Conservation (phyloP, 2,329 filamentous ascomycete species). For the Colletotrichum sp. region DNA sequence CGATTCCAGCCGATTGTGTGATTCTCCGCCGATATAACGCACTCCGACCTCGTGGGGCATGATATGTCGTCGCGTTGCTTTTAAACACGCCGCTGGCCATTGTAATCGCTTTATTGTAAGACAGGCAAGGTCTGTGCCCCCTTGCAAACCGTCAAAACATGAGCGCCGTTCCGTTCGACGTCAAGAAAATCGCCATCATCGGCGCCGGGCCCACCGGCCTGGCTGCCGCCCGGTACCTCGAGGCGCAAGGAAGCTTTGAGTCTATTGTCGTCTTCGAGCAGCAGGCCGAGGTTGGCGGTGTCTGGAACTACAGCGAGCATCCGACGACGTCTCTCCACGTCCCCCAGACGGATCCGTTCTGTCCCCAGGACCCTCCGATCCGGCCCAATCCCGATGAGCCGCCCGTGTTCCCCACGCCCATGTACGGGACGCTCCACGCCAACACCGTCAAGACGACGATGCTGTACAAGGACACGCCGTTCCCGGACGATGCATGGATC, state of each 20-base stretch:
- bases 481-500: constrained; percentile 67
- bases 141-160: background rate
- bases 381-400: constrained; percentile 43
- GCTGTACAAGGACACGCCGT: constrained; percentile 75
- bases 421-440: constrained; percentile 83
- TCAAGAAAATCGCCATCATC: constrained; percentile 75
- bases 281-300: constrained; percentile 75
- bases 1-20: constrained; percentile 15
- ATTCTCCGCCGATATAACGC: constrained; percentile 19
- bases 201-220: constrained; percentile 84
- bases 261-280: constrained; percentile 84
- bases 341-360: constrained; percentile 72
- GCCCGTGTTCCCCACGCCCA: constrained; percentile 77
- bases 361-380: constrained; percentile 67
- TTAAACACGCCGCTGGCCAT: background rate
- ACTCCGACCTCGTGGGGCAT: background rate
- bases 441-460: constrained; percentile 87
- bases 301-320: constrained; percentile 79
- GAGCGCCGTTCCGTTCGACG: constrained; percentile 40
- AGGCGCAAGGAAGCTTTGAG: constrained; percentile 70
- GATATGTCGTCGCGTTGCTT: background rate
- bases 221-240: constrained; percentile 79
- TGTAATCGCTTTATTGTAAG: background rate
- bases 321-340: constrained; percentile 55
- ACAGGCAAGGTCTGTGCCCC: background rate